Evolutionary conservation across 1,284 basidiomycete species (phyloP), one percentile per base, ranked within the genome.

Genomic region (Hemileccinum hortonii): DNA sequence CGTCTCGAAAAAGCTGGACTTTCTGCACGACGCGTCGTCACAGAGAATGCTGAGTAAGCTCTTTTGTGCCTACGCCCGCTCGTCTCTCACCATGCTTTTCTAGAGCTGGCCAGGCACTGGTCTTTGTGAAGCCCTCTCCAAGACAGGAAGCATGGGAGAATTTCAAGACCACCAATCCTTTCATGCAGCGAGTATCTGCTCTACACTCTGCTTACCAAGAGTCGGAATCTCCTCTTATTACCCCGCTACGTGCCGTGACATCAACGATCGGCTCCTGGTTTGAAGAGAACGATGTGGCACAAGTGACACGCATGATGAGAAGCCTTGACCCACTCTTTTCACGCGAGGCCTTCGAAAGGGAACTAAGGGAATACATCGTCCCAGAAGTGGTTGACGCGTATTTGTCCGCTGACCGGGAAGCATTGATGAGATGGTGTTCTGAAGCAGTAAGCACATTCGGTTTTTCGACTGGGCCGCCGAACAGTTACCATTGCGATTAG

Each of bases 321-420:
- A 69, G 79, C 35, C 76, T 97, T 63, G 97, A 99, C 69, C 93
- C 96, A 6, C 72, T 73, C 15, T 99, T 98, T 73, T 87, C 82
- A 49, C 82, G 90, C 63, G 95, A 98, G 67, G 71, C 74, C 19
- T 99, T 98, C 68, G 87, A 94, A 65, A 80, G 88, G 52, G 97
- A 99, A 67, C 70, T 99, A 57, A 78, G 96, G 58, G 97, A 99
- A 72, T 99, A 98, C 67, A 96, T 99, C 56, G 83, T 99, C 3
- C 97, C 97, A 0, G 97, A 99, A 69, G 84, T 99, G 7, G 92
- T 99, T 9, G 97, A 99, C 67, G 94, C 94, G 19, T 98, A 97
- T 69, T 73, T 98, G 59, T 87, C 82, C 49, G 94, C 92, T 11
- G 95, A 98, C 65, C 81, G 87, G 62, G 90, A 94, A 65, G 77